Conservation (phyloP, 1,284 basidiomycete genomes). For the Ganoderma leucocontextum region DNA sequence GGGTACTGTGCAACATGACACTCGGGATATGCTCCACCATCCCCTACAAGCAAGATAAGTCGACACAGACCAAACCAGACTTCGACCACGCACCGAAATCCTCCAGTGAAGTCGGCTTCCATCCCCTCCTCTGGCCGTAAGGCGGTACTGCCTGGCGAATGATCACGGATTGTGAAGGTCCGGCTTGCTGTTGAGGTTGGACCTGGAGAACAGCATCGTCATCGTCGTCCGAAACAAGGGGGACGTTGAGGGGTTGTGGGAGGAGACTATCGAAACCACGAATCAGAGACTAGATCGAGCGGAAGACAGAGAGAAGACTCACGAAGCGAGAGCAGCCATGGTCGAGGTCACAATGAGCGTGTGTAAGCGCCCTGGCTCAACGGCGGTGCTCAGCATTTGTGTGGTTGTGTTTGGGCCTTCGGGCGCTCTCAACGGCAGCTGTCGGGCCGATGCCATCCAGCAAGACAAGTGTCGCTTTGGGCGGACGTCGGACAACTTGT, state of each 20-base stretch:
- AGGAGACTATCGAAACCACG: constrained; percentile 55
- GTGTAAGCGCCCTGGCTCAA: constrained; percentile 24
- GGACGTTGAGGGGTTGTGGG: constrained; percentile 70
- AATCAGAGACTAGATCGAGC: constrained; percentile 1
- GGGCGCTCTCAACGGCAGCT: neutral
- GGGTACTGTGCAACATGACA: constrained; percentile 98
- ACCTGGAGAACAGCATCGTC: constrained; percentile 48
- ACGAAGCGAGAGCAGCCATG: constrained; percentile 51
- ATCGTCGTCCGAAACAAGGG: constrained; percentile 66
- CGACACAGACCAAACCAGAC: neutral
- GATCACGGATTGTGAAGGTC: constrained; percentile 54
- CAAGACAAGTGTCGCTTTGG: constrained; percentile 10
- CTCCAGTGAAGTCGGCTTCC: constrained; percentile 84
- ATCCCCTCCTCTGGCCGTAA: constrained; percentile 87
- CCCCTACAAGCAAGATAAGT: constrained; percentile 55
- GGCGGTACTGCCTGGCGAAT: constrained; percentile 69
- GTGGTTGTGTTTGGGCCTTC: constrained; percentile 20
- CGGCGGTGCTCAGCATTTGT: constrained; percentile 12
- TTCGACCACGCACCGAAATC: constrained; percentile 76
- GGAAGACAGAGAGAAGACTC: constrained; percentile 29
- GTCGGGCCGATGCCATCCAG: constrained; percentile 19
- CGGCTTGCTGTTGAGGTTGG: constrained; percentile 37
- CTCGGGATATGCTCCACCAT: constrained; percentile 96
- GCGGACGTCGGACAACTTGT: constrained; percentile 11
- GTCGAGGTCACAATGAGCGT: constrained; percentile 28